Base-by-base conservation (phyloP, 164 flowering plant species). In the Warburgia ugandensis region DNA sequence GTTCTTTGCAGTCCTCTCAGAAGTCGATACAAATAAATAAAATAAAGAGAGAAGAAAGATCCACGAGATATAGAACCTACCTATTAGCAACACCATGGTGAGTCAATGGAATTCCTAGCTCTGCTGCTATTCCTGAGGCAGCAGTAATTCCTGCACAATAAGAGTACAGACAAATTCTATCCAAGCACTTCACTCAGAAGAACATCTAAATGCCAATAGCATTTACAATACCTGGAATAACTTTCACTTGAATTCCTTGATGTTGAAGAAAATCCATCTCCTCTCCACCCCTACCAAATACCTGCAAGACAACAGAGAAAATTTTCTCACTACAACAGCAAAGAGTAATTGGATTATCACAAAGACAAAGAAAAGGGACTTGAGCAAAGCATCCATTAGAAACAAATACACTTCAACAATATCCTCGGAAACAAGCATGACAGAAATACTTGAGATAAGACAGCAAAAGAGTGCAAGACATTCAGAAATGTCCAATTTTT, bases 251-350 rank as follows among this genome's bases (percentile, higher is more conserved):
- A 66, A 92, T 86, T 31, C 99, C 97, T 68, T 86, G 82, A 62
- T 77, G 94, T 59, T 78, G 96, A 59, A 88, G 63, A 63, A 92
- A 92, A 66, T 92, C 99, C 95, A 92, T 88, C 71, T 92, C 99
- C 61, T 92, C 97, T 20, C 99, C 99, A 55, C 99, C 99, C 56
- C 99, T 75, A 28, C 99, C 99, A 70, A 92, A 92, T n/a, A 92
- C 95, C 98, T 92, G 60, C 48, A 31, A 68, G 41, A 17, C 45
- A 62, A 2, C 1, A 11, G 3, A 7, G 14, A 12, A 45, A 6
- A 26, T 21, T 6, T 45, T 31, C 14, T 1, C 31, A n/a, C n/a
- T n/a, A n/a, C n/a, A n/a, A n/a, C n/a, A n/a, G n/a, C n/a, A 19
- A 22, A 6, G 12, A 20, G 12, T 21, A 26, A 43, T 43, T 3